Evolutionary conservation across 768 basidiomycete genomes (phyloP).

Genomic region (Pholiota molesta): DNA sequence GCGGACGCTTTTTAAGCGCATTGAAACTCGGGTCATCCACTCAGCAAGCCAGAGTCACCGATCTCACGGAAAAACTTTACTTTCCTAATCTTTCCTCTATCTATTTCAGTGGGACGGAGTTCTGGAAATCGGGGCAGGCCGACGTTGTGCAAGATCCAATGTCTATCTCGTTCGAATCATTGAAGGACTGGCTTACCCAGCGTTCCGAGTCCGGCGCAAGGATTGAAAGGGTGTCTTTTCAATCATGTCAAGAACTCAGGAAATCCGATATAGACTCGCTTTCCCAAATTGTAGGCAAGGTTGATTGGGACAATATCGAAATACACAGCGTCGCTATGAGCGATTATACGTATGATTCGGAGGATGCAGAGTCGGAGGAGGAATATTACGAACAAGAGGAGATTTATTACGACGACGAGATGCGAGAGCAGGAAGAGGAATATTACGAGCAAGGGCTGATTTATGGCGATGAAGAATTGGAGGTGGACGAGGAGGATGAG

Average conservation of each 20-base stretch:
- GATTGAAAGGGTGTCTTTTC: neutral
- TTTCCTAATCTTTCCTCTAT: neutral
- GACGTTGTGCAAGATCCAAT: neutral
- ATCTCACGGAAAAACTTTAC: neutral
- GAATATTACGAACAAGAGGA: too few species aligned
- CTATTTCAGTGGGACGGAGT: neutral
- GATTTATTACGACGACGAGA: too few species aligned
- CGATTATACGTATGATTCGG: too few species aligned
- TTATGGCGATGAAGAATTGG: too few species aligned
- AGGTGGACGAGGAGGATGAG: too few species aligned
- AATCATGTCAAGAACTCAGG: neutral
- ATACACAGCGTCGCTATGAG: neutral
- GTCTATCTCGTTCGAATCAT: neutral
- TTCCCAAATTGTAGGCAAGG: neutral
- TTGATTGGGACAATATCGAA: neutral
- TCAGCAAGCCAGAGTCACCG: neutral
- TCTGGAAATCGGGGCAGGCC: neutral
- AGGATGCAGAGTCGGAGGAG: too few species aligned
- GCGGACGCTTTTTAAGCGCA: neutral
- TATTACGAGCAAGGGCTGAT: too few species aligned
- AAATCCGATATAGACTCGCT: neutral
- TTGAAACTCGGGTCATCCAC: neutral
- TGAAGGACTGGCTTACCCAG: neutral
- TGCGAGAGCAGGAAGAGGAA: too few species aligned
- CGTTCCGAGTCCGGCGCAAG: neutral